phyloP scores from a whole-genome alignment of 2,329 filamentous ascomycete genomes.

The Trichoderma oligosporum region DNA sequence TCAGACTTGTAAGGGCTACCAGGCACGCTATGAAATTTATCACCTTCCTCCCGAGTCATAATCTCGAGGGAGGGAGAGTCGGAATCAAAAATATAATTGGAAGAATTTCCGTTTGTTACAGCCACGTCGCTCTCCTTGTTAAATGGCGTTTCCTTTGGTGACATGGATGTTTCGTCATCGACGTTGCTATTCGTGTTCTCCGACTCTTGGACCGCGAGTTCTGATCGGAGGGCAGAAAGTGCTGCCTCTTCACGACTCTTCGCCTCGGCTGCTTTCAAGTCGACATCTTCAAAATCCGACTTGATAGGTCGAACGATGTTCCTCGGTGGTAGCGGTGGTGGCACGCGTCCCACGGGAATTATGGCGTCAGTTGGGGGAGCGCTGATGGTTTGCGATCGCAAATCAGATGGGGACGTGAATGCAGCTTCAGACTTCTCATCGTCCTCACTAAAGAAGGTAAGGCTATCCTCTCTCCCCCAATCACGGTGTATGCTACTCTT shows the following conservation, averaged over 20 bases:
- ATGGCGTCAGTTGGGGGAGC: not conserved
- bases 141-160: not conserved
- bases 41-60: not conserved
- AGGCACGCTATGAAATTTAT: not conserved
- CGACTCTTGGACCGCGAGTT: not conserved
- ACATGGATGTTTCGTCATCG: not conserved
- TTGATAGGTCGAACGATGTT: not conserved
- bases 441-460: constrained; percentile 8
- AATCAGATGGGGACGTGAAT: not conserved
- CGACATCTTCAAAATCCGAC: constrained; percentile 8
- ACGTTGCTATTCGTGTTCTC: not conserved
- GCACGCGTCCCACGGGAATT: not conserved
- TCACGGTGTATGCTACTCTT: constrained; percentile 5
- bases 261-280: not conserved
- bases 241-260: not conserved
- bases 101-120: not conserved
- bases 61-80: not conserved
- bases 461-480: constrained; percentile 7
- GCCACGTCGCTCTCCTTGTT: not conserved
- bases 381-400: constrained; percentile 1
- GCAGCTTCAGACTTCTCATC: constrained; percentile 9
- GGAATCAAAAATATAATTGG: not conserved
- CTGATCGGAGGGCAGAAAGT: not conserved
- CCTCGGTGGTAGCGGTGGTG: constrained; percentile 6
- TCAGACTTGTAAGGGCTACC: not conserved